phyloP scores from a whole-genome alignment of 2,329 filamentous ascomycete species.

The Aspergillus versicolor region DNA sequence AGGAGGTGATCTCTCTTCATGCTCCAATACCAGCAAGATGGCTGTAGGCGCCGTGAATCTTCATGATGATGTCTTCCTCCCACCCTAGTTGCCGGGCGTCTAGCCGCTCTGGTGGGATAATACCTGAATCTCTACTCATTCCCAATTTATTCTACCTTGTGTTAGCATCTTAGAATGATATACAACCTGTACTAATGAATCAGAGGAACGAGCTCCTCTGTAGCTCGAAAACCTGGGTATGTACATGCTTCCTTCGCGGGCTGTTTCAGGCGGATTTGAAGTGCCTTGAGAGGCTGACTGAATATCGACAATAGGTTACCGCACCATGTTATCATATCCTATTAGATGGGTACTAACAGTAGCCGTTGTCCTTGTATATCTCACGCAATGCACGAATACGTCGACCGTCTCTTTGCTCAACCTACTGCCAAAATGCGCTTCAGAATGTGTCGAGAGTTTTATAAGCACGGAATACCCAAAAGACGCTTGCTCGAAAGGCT shows the following conservation, averaged over 20 bases:
- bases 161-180: conserved; percentile 23
- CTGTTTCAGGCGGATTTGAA: background rate
- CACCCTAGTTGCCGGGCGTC: background rate
- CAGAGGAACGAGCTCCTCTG: conserved; percentile 24
- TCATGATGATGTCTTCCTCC: conserved; percentile 11
- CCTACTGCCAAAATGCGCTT: conserved; percentile 60
- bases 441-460: conserved; percentile 62
- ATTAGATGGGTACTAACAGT: conserved; percentile 26
- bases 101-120: background rate
- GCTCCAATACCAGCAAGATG: conserved; percentile 17
- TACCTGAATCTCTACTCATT: background rate
- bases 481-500: conserved; percentile 49
- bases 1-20: conserved; percentile 14
- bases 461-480: conserved; percentile 59
- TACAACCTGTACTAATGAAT: conserved; percentile 20
- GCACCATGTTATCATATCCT: conserved; percentile 37
- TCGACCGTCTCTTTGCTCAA: conserved; percentile 33
- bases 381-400: conserved; percentile 21
- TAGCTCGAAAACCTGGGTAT: conserved; percentile 20
- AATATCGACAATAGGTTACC: conserved; percentile 21
- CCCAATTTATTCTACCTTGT: conserved; percentile 5
- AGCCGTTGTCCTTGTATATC: conserved; percentile 22
- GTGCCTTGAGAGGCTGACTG: conserved; percentile 15
- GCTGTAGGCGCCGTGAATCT: conserved; percentile 7
- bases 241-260: background rate